Evolutionary conservation across 768 basidiomycete species (phyloP).

Genomic region (Hygrocybe coccinea): DNA sequence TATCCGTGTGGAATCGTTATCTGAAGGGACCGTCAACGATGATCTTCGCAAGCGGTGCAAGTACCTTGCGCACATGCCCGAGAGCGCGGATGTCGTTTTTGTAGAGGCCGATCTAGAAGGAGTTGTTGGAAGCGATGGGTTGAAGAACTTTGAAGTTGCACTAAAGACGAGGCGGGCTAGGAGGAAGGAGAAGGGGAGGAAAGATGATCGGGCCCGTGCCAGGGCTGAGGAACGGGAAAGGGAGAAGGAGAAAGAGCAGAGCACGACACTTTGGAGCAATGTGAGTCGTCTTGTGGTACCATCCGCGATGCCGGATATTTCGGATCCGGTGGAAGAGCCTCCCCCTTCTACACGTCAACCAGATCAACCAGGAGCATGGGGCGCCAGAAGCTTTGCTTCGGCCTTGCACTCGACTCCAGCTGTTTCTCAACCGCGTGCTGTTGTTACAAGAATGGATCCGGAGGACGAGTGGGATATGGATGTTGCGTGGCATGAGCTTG

Average conservation of each 20-base stretch:
- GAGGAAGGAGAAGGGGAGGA: constrained; percentile 75
- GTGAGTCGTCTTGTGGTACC: constrained; percentile 2
- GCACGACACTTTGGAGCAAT: constrained; percentile 18
- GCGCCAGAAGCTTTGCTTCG: constrained; percentile 75
- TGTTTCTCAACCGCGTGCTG: constrained; percentile 24
- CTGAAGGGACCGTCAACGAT: constrained; percentile 82
- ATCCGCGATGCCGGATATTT: constrained; percentile 17
- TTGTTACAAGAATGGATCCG: constrained; percentile 31
- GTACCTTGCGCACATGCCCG: constrained; percentile 88
- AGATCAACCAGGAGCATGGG: constrained; percentile 51
- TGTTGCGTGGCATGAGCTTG: constrained; percentile 75
- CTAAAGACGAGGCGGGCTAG: constrained; percentile 69
- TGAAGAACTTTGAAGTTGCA: constrained; percentile 80
- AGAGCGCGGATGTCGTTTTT: constrained; percentile 90
- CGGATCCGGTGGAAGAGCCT: constrained; percentile 24
- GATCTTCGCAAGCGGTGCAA: constrained; percentile 93
- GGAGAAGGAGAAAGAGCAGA: constrained; percentile 51
- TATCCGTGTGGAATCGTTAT: constrained; percentile 71
- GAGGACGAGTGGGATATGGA: constrained; percentile 75
- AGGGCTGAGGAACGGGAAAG: constrained; percentile 73
- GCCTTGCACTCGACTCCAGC: constrained; percentile 55
- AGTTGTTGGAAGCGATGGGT: constrained; percentile 69
- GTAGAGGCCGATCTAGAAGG: constrained; percentile 78
- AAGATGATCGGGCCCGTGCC: constrained; percentile 79
- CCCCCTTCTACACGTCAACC: constrained; percentile 18